phyloP scores from a whole-genome alignment of 805 yeast species.

The Myxozyma monticola region DNA sequence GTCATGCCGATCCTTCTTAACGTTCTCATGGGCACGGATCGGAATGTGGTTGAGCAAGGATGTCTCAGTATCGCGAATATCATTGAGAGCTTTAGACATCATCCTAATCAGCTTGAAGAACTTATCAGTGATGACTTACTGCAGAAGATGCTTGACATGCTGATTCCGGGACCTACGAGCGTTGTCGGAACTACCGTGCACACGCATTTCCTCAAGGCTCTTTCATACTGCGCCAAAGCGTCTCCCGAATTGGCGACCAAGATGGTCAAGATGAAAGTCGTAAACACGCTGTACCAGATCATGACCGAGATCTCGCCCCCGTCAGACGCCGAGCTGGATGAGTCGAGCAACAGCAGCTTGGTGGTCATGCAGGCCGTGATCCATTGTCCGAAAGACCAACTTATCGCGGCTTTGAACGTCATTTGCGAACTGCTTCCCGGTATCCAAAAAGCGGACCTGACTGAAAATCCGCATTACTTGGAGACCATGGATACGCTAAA shows the following conservation, averaged over 20 bases:
- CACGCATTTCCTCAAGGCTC: constrained; percentile 39
- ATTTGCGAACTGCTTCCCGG: constrained; percentile 60
- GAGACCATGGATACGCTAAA: constrained; percentile 1
- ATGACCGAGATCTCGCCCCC: constrained; percentile 50
- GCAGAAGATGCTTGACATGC: constrained; percentile 18
- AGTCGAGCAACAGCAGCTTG: constrained; percentile 38
- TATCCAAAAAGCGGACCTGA: constrained; percentile 31
- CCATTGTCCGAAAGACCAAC: constrained; percentile 68
- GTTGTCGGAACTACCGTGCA: constrained; percentile 17
- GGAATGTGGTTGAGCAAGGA: constrained; percentile 59
- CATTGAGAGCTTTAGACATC: constrained; percentile 48
- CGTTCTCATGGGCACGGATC: constrained; percentile 56
- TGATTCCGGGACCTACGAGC: constrained; percentile 22
- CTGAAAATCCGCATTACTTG: constrained; percentile 16
- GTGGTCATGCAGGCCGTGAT: constrained; percentile 68
- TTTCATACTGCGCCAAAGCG: constrained; percentile 46
- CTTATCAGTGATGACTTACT: constrained; percentile 45
- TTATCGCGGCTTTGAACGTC: constrained; percentile 55
- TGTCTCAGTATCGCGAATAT: constrained; percentile 65
- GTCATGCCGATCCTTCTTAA: constrained; percentile 59
- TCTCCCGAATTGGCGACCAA: constrained; percentile 47
- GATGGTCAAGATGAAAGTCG: constrained; percentile 52
- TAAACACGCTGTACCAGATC: constrained; percentile 50
- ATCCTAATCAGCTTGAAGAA: constrained; percentile 48
- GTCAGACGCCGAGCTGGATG: constrained; percentile 29